phyloP scores from a whole-genome alignment of 1,284 basidiomycete genomes.

The Mycena citricolor region DNA sequence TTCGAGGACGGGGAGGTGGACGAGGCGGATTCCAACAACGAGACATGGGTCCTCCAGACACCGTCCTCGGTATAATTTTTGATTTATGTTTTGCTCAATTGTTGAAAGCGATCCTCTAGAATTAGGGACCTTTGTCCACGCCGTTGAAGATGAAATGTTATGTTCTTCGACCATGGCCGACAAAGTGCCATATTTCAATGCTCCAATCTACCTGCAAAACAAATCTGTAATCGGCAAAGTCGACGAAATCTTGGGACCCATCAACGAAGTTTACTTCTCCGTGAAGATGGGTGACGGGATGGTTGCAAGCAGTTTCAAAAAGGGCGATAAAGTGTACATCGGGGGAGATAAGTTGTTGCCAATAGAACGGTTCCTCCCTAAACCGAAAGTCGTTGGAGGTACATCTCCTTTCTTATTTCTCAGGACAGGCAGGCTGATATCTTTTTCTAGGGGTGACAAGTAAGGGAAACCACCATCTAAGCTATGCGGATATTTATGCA shows the following conservation, averaged over 20 bases:
- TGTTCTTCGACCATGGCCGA: constrained; percentile 84
- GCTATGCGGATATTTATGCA: constrained; percentile 7
- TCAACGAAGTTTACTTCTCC: constrained; percentile 99
- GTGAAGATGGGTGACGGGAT: constrained; percentile 98
- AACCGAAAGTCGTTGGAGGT: constrained; percentile 86
- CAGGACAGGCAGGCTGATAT: constrained; percentile 12
- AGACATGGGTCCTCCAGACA: constrained; percentile 82
- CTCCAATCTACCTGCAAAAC: constrained; percentile 98
- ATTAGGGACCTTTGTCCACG: constrained; percentile 88
- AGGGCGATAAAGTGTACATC: constrained; percentile 98
- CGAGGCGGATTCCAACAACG: constrained; percentile 70
- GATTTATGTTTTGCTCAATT: background rate
- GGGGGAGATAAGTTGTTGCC: constrained; percentile 95
- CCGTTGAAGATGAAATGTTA: constrained; percentile 98
- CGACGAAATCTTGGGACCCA: constrained; percentile 95
- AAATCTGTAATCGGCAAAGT: constrained; percentile 96
- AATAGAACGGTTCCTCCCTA: constrained; percentile 95
- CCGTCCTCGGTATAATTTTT: constrained; percentile 64
- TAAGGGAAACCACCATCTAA: constrained; percentile 30
- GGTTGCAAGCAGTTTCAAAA: constrained; percentile 94
- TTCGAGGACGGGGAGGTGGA: constrained; percentile 51
- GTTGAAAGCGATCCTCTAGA: constrained; percentile 45
- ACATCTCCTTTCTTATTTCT: constrained; percentile 26
- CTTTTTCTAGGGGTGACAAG: constrained; percentile 47
- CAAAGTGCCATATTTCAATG: constrained; percentile 99